These are phyloP conservation scores for Naumovozyma baii DNA, from an alignment of 805 yeast genomes.

Conservation along the genomic window DNA sequence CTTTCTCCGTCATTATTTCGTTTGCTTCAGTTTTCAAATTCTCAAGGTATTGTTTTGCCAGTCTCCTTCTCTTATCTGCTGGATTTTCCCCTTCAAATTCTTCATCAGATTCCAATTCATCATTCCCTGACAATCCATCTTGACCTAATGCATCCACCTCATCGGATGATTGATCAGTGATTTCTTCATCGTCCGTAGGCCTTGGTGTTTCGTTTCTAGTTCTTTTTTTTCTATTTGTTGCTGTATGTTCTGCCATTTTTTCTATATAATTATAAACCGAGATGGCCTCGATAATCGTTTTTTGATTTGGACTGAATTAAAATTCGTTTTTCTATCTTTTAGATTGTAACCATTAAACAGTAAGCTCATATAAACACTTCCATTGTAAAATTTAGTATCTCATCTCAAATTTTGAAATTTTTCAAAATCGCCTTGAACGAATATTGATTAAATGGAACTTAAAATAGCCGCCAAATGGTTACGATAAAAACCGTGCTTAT, in stretches of 20 bases:
- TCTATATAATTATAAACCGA: neutral
- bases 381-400: too few species aligned
- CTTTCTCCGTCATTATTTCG: constrained; percentile 25
- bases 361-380: too few species aligned
- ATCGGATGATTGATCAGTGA: constrained; percentile 41
- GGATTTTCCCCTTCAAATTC: constrained; percentile 70
- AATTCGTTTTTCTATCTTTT: too few species aligned
- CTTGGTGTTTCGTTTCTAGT: constrained; percentile 15
- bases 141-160: constrained; percentile 37
- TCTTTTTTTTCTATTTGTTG: constrained; percentile 13
- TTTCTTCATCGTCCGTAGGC: constrained; percentile 41
- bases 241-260: constrained; percentile 3
- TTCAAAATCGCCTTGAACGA: constrained; percentile 13
- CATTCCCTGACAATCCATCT: constrained; percentile 32
- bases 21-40: constrained; percentile 57
- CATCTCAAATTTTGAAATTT: constrained; percentile 14
- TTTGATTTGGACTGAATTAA: too few species aligned
- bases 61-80: constrained; percentile 86
- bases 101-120: constrained; percentile 54
- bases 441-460: neutral
- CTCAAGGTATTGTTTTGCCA: constrained; percentile 86
- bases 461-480: neutral
- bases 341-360: neutral
- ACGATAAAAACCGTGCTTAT: too few species aligned
- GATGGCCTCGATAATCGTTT: too few species aligned